Evolutionary conservation across 192 early-diverging fungal species (phyloP), one percentile per base, ranked within the genome.

Genomic region (Oehlia diaphana): DNA sequence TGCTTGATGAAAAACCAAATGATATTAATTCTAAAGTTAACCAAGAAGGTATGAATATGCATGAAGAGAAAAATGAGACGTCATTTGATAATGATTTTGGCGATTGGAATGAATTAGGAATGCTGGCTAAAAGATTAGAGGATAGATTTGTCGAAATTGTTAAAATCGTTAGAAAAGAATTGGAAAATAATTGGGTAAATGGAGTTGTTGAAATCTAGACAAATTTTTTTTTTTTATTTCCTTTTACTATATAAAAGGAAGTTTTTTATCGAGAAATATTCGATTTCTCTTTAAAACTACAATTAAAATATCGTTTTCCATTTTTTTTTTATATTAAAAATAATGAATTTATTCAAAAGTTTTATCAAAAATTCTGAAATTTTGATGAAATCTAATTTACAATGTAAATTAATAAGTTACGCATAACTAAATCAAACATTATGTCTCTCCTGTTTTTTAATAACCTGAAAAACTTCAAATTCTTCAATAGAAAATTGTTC

Each of bases 401-500:
- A 10, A 47, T 47, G 10, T 47, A 47, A 37, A 37, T 37, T 5
- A 37, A 37, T 37, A 37, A 37, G 39, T 47, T 47, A 47, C 44
- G 10, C 10, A 12, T 47, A 12, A 47, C 44, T 47, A 63, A 63
- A 19, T 63, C 5, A 63, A 63, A 63, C 23, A 9, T n/a, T n/a
- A 63, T 63, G 23, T 63, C 16, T 63, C 9, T 63, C 62, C 14
- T 19, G 33, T 13, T 72, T 72, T 72, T 72, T 49, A 49, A 47
- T 72, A 72, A 72, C 31, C 35, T 47, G 35, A 49, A 72, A 72
- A 47, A 72, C 70, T 72, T 72, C 70, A 72, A 47, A 72, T 26
- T 72, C 70, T 72, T 72, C 70, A 72, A 72, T 49, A 23, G 21
- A n/a, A 63, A 76, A 76, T 39, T 76, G 53, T 4, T 76, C 74